Conservation (phyloP, 1,139 yeast genomes). For the Diutina sp. region DNA sequence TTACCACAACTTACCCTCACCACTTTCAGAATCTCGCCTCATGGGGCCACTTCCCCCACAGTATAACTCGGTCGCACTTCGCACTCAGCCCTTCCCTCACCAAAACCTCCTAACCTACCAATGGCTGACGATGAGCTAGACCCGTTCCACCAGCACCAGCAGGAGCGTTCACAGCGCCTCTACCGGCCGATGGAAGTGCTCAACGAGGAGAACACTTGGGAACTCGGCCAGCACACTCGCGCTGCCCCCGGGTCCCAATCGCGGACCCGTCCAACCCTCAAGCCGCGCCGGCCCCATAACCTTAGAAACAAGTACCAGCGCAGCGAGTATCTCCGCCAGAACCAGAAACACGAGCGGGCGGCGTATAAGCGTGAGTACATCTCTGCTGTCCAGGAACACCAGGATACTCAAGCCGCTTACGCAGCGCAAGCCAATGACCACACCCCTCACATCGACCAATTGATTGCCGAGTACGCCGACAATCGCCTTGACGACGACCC, state of each 20-base stretch:
- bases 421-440: neutral
- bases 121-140: neutral
- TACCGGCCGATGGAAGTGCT: slow-evolving; percentile 1
- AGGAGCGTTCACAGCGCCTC: neutral
- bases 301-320: neutral
- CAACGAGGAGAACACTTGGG: neutral
- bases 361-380: neutral
- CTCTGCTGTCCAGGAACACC: neutral
- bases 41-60: too few species aligned
- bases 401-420: neutral
- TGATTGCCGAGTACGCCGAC: neutral
- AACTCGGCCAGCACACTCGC: neutral
- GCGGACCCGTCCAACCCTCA: neutral
- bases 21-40: too few species aligned
- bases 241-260: neutral
- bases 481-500: neutral
- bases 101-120: neutral
- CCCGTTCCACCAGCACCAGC: neutral
- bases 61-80: neutral
- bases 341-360: neutral
- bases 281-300: neutral
- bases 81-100: neutral
- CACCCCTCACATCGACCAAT: neutral
- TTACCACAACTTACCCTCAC: too few species aligned
- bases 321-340: neutral